Conservation (phyloP, 768 basidiomycete species). For the Mycena leptocephala region DNA sequence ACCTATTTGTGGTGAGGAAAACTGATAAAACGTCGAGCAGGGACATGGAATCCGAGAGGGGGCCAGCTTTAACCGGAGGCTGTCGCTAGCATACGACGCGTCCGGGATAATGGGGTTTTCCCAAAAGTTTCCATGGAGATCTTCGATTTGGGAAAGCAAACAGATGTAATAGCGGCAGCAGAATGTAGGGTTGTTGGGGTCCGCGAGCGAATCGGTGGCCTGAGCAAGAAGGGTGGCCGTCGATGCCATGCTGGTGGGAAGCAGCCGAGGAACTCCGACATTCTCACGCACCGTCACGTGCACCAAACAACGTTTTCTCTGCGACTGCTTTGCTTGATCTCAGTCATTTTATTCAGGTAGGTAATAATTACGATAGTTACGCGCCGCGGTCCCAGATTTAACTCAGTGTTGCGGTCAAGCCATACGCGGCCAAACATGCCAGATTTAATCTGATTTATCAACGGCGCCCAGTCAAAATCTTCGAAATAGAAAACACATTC, state of each 20-base stretch:
- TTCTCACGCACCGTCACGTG: no score
- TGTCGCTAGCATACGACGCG: constrained; percentile 20
- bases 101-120: constrained; percentile 27
- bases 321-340: no score
- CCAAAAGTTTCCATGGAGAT: constrained; percentile 15
- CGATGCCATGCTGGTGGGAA: background rate
- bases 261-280: no score
- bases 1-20: constrained; percentile 18
- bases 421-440: no score
- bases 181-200: constrained; percentile 19
- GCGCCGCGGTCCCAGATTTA: no score
- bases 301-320: no score
- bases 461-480: no score
- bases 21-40: constrained; percentile 21
- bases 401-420: no score
- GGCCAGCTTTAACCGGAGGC: background rate
- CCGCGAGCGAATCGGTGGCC: constrained; percentile 20
- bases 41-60: constrained; percentile 1
- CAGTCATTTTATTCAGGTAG: no score
- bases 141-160: constrained; percentile 19
- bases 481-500: no score
- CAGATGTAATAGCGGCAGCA: constrained; percentile 33
- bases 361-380: no score
- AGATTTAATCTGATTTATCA: no score
- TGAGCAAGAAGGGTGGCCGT: constrained; percentile 16